Evolutionary conservation across 2,329 filamentous ascomycete species (phyloP).

Genomic region (Emergomyces pasteurianus): DNA sequence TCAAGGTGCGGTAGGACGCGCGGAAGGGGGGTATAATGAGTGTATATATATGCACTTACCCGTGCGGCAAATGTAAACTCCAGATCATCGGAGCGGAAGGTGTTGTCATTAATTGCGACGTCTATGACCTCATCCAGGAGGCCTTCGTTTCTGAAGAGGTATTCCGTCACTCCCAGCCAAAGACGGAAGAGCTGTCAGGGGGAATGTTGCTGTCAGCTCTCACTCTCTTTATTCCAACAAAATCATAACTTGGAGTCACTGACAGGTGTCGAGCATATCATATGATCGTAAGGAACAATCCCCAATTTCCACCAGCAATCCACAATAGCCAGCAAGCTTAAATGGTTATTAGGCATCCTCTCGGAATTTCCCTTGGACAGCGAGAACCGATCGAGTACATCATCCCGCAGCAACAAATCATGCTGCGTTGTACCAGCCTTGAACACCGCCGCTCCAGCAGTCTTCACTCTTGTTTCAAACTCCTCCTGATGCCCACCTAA

Average conservation of each 20-base stretch:
- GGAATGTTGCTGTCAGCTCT: background rate
- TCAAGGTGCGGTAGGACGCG: background rate
- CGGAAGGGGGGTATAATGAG: background rate
- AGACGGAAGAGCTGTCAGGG: slow-evolving; percentile 64
- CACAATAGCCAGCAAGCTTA: slow-evolving; percentile 89
- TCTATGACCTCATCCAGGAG: slow-evolving; percentile 75
- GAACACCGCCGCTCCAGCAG: slow-evolving; percentile 65
- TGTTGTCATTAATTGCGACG: slow-evolving; percentile 78
- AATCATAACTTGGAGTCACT: slow-evolving; percentile 17
- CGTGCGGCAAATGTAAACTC: slow-evolving; percentile 96
- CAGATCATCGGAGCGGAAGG: slow-evolving; percentile 86
- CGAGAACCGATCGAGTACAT: slow-evolving; percentile 79
- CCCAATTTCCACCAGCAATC: slow-evolving; percentile 94
- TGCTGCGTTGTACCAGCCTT: slow-evolving; percentile 40
- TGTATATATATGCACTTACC: slow-evolving; percentile 25
- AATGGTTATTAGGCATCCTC: slow-evolving; percentile 77
- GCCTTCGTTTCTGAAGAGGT: slow-evolving; percentile 72
- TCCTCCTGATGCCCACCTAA: slow-evolving; percentile 69
- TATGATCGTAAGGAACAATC: slow-evolving; percentile 96
- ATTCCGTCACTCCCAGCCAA: slow-evolving; percentile 94
- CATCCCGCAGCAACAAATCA: slow-evolving; percentile 61
- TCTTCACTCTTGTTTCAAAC: slow-evolving; percentile 61
- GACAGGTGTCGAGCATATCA: slow-evolving; percentile 94
- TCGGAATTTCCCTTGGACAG: slow-evolving; percentile 58
- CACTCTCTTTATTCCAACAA: background rate